Percentiles rank a stretch among this genome's conserved stretches.
These are phyloP conservation scores for Vanderwaltozyma tropicalis DNA, from an alignment of 805 yeast species.

Conservation along the genomic window DNA sequence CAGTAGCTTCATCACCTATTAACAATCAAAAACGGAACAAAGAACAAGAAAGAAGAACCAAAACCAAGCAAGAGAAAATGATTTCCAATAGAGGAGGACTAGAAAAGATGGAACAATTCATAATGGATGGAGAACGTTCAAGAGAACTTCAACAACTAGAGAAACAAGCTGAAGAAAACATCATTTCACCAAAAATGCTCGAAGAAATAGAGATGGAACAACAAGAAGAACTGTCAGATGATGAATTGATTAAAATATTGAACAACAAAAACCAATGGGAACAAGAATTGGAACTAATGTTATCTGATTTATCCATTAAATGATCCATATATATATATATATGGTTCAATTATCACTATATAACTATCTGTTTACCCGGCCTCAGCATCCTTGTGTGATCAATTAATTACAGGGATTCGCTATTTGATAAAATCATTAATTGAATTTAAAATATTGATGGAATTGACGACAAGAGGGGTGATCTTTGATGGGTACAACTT, in stretches of 20 bases:
- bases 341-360: too few relatives aligned
- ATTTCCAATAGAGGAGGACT: slow-evolving; percentile 16
- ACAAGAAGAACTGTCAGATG: slow-evolving; percentile 12
- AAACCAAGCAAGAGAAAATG: neutral
- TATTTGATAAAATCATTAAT: neutral
- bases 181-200: slow-evolving; percentile 12
- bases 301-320: slow-evolving; percentile 6
- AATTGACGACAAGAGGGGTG: neutral
- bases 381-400: too few relatives aligned
- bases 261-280: slow-evolving; percentile 11
- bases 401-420: too few relatives aligned
- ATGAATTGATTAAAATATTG: slow-evolving; percentile 17
- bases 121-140: slow-evolving; percentile 16
- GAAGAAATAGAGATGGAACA: slow-evolving; percentile 13
- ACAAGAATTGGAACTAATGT: slow-evolving; percentile 14
- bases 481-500: neutral
- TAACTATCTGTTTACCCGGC: too few relatives aligned
- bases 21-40: too few relatives aligned
- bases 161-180: slow-evolving; percentile 13
- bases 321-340: neutral
- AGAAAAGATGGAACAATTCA: slow-evolving; percentile 20
- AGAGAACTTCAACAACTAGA: slow-evolving; percentile 8
- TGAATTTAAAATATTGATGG: neutral
- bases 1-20: neutral
- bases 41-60: neutral